Percentiles rank a stretch among this genome's conserved stretches.
Conservation (phyloP, 2,329 filamentous ascomycete genomes). For the Verticillium zaregamsianum region DNA sequence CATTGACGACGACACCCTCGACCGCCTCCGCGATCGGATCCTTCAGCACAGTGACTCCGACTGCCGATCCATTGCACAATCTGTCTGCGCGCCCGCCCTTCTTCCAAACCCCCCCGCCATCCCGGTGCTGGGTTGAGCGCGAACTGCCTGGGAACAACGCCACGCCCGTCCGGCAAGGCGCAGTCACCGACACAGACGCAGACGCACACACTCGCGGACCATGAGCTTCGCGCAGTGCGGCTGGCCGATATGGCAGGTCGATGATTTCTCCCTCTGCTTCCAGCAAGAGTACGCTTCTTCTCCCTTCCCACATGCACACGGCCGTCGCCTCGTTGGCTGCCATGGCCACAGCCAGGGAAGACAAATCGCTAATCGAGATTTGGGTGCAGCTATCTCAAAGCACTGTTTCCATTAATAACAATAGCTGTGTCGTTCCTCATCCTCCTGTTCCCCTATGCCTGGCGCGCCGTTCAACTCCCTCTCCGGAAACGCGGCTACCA, state of each 20-base stretch:
- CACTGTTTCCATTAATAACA: slow-evolving; percentile 71
- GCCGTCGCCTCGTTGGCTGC: neutral
- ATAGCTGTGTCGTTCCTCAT: slow-evolving; percentile 67
- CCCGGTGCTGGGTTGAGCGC: neutral
- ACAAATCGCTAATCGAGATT: neutral
- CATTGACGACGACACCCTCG: neutral
- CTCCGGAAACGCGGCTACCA: slow-evolving; percentile 52
- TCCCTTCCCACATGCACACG: neutral
- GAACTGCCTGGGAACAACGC: neutral
- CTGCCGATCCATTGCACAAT: neutral
- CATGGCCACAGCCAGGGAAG: neutral
- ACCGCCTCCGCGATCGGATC: neutral
- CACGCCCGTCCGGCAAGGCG: neutral
- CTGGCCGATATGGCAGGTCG: slow-evolving; percentile 57
- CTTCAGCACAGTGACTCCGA: neutral
- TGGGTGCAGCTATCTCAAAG: slow-evolving; percentile 65
- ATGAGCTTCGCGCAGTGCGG: slow-evolving; percentile 51
- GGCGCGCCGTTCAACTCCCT: slow-evolving; percentile 41
- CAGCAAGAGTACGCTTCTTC: slow-evolving; percentile 58
- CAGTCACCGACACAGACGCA: neutral
- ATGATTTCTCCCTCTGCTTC: slow-evolving; percentile 62
- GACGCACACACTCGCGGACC: slow-evolving; percentile 8
- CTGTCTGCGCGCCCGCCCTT: neutral
- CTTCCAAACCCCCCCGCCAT: neutral
- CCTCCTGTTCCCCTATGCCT: slow-evolving; percentile 55